Conservation (phyloP, 192 early-diverging fungal genomes). For the Entomortierella beljakovae region DNA sequence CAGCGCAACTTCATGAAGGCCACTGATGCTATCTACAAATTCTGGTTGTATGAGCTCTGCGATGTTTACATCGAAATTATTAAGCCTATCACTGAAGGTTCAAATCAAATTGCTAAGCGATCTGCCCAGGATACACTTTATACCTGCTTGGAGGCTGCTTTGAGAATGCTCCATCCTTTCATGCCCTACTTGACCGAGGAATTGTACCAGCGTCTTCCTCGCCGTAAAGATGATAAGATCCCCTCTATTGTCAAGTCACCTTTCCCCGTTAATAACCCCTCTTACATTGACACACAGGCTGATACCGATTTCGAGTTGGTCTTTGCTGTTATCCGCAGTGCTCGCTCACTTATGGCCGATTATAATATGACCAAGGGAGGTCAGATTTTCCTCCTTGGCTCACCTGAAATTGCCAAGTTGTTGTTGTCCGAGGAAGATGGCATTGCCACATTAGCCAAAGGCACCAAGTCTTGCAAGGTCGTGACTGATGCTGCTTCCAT, state of each 20-base stretch:
- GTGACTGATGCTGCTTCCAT: constrained; percentile 62
- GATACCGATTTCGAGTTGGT: constrained; percentile 86
- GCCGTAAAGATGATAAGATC: constrained; percentile 75
- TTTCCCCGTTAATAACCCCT: constrained; percentile 48
- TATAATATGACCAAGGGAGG: constrained; percentile 82
- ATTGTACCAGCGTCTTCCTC: constrained; percentile 94
- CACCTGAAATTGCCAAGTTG: constrained; percentile 56
- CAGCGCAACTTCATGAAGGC: constrained; percentile 94
- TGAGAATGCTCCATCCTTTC: constrained; percentile 96
- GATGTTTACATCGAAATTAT: constrained; percentile 92
- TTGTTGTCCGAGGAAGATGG: constrained; percentile 69
- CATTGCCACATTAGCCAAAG: constrained; percentile 81
- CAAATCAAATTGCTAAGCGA: constrained; percentile 64
- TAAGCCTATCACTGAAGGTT: constrained; percentile 88
- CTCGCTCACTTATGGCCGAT: constrained; percentile 81
- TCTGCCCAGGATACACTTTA: constrained; percentile 91
- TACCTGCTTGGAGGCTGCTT: constrained; percentile 92
- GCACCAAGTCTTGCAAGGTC: constrained; percentile 74
- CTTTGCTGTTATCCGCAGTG: constrained; percentile 78
- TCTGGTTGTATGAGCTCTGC: constrained; percentile 98
- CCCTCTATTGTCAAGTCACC: constrained; percentile 76
- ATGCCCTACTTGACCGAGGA: constrained; percentile 99
- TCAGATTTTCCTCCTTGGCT: constrained; percentile 55
- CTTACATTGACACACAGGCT: constrained; percentile 71
- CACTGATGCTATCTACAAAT: constrained; percentile 87